Percentiles rank a stretch among this genome's conserved stretches.
Evolutionary conservation across 2,329 filamentous ascomycete species (phyloP).

Genomic region (Calonectria naviculata): DNA sequence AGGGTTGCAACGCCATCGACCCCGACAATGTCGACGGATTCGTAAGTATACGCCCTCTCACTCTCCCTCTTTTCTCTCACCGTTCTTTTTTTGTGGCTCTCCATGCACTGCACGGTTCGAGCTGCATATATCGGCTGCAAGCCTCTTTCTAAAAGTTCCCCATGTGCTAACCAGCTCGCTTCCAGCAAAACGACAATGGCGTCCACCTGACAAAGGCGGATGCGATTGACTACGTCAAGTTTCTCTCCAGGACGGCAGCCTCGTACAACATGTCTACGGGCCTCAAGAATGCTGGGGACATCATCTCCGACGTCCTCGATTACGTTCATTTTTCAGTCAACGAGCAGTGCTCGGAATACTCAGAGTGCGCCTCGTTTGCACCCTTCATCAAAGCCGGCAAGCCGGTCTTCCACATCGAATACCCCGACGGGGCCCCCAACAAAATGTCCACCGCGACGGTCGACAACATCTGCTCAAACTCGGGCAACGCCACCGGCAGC

Average conservation of each 20-base stretch:
- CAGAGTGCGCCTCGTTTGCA: conserved; percentile 68
- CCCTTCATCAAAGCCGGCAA: conserved; percentile 70
- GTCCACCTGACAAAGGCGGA: conserved; percentile 67
- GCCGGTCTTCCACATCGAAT: conserved; percentile 81
- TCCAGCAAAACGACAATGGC: conserved; percentile 71
- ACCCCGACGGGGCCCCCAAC: conserved; percentile 62
- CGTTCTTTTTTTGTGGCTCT: not conserved
- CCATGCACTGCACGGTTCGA: not conserved
- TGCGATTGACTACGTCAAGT: conserved; percentile 69
- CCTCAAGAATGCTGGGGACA: conserved; percentile 74
- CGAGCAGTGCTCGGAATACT: conserved; percentile 73
- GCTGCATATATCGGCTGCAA: not conserved
- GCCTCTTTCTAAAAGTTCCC: not conserved
- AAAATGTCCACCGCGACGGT: conserved; percentile 44
- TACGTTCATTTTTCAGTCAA: conserved; percentile 75
- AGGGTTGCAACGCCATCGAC: conserved; percentile 77
- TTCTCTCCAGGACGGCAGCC: conserved; percentile 66
- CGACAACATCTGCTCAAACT: conserved; percentile 53
- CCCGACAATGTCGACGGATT: conserved; percentile 79
- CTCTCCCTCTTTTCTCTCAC: not conserved
- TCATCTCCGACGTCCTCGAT: conserved; percentile 61
- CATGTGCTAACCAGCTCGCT: not conserved
- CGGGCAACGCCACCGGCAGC: conserved; percentile 52
- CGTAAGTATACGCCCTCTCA: conserved; percentile 48
- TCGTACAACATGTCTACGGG: conserved; percentile 69